phyloP scores from a whole-genome alignment of 331 rosid species.

The Cydonia oblonga region DNA sequence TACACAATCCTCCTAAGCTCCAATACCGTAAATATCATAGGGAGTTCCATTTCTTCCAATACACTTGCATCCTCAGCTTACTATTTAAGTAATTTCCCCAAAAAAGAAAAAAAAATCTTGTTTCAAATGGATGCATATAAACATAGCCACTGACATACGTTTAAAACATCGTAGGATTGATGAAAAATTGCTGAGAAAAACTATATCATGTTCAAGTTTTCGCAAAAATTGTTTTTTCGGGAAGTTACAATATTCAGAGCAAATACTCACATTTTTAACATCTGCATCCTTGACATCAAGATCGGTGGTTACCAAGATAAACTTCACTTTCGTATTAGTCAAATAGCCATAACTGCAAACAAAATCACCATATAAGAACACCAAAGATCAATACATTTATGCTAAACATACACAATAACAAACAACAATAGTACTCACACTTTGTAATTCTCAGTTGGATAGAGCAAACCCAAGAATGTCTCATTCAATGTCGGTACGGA shows the following conservation, averaged over 20 bases:
- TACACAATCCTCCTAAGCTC: background rate
- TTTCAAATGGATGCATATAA: background rate
- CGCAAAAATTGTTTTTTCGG: too few relatives aligned
- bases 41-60: background rate
- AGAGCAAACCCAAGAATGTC: slow-evolving; percentile 81
- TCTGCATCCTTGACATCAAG: slow-evolving; percentile 90
- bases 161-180: background rate
- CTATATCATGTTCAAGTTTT: background rate
- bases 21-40: background rate
- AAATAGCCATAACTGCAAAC: slow-evolving; percentile 73
- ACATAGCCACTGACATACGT: background rate
- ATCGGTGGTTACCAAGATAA: slow-evolving; percentile 89
- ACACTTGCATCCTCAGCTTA: background rate
- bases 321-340: slow-evolving; percentile 93
- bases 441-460: slow-evolving; percentile 86
- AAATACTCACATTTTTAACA: slow-evolving; percentile 71
- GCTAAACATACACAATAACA: background rate
- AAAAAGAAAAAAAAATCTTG: background rate
- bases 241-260: background rate
- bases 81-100: background rate
- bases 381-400: background rate
- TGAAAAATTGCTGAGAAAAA: background rate
- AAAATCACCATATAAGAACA: background rate
- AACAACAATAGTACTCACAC: slow-evolving; percentile 51
- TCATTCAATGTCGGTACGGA: slow-evolving; percentile 72